phyloP scores from a whole-genome alignment of 2,329 filamentous ascomycete species.

The Alternaria conjuncta region DNA sequence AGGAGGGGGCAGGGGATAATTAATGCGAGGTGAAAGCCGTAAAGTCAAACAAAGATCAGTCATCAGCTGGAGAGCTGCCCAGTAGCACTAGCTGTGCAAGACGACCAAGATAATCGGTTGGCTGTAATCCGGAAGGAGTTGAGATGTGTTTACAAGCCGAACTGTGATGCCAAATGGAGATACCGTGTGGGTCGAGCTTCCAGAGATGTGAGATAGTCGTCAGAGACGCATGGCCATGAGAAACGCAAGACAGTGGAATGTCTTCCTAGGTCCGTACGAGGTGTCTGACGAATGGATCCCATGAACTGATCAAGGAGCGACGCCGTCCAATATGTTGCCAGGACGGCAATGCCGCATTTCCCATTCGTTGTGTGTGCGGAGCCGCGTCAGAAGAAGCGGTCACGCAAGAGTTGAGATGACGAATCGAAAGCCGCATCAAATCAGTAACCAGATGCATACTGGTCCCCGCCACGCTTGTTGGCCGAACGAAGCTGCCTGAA shows the following conservation, averaged over 20 bases:
- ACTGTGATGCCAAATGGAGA: constrained; percentile 33
- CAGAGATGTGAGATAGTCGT: constrained; percentile 36
- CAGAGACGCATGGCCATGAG: constrained; percentile 35
- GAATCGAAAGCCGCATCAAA: constrained; percentile 50
- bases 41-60: constrained; percentile 40
- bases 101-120: constrained; percentile 28
- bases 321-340: constrained; percentile 47
- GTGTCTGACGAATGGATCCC: constrained; percentile 45
- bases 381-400: constrained; percentile 35
- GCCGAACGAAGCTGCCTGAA: constrained; percentile 60
- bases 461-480: constrained; percentile 58
- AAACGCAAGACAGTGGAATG: constrained; percentile 31
- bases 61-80: constrained; percentile 34
- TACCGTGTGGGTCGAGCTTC: constrained; percentile 38
- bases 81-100: constrained; percentile 34
- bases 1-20: constrained; percentile 40
- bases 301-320: constrained; percentile 46
- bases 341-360: constrained; percentile 55
- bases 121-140: constrained; percentile 20
- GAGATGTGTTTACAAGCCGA: constrained; percentile 28
- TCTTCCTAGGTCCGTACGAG: constrained; percentile 42
- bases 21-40: constrained; percentile 38
- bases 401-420: constrained; percentile 51
- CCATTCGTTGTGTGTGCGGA: constrained; percentile 48
- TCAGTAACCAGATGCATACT: constrained; percentile 58